phyloP scores from a whole-genome alignment of 768 basidiomycete species.

The Pisolithus microcarpus region DNA sequence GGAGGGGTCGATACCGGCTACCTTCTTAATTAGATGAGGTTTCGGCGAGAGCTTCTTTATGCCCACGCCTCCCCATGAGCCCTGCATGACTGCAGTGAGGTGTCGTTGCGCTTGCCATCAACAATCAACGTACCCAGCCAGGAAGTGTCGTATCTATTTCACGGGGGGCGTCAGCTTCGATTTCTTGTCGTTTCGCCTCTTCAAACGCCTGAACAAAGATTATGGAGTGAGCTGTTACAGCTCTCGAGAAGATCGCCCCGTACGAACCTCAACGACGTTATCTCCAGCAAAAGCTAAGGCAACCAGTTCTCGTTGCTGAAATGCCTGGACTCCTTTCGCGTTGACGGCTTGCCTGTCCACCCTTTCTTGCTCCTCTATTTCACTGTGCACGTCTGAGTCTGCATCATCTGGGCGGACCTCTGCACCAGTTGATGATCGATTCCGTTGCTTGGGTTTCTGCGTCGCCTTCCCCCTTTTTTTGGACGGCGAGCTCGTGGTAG shows the following conservation, averaged over 20 bases:
- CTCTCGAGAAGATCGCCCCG: neutral
- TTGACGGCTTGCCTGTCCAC: conserved; percentile 33
- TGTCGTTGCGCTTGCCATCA: neutral
- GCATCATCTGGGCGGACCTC: conserved; percentile 26
- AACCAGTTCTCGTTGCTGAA: conserved; percentile 88
- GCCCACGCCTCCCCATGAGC: conserved; percentile 86
- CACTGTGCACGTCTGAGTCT: conserved; percentile 54
- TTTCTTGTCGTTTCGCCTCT: conserved; percentile 73
- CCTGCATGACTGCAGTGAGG: conserved; percentile 39
- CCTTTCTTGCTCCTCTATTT: conserved; percentile 64
- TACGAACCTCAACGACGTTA: conserved; percentile 80
- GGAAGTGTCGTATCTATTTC: conserved; percentile 87
- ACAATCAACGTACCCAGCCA: conserved; percentile 71
- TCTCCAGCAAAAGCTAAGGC: conserved; percentile 95
- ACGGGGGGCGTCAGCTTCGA: conserved; percentile 79
- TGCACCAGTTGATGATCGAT: neutral
- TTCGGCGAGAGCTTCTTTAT: conserved; percentile 52
- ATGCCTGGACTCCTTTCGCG: conserved; percentile 47
- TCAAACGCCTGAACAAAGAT: conserved; percentile 63
- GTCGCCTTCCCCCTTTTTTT: conserved; percentile 15
- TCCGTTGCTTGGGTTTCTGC: neutral
- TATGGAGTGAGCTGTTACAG: neutral
- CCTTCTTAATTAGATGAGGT: conserved; percentile 69
- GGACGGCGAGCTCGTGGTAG: neutral
- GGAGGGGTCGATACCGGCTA: conserved; percentile 73